Evolutionary conservation across 225 moss, liverwort and hornwort genomes (phyloP).

Genomic region (Bryoerythrophyllum caledonicum): DNA sequence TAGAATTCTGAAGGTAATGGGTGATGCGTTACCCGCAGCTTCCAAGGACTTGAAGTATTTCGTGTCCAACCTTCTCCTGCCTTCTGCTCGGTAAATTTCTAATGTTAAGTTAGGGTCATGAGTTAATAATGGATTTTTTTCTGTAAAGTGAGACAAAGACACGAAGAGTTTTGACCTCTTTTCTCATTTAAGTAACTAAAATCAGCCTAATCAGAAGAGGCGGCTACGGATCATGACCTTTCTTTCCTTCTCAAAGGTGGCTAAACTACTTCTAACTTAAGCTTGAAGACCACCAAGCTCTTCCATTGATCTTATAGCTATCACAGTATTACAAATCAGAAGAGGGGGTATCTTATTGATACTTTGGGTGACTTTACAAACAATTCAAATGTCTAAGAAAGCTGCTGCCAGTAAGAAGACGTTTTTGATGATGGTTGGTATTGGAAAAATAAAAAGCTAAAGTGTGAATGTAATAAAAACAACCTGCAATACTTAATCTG

Average conservation of each 20-base stretch:
- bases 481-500: constrained; percentile 9
- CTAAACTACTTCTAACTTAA: too few relatives aligned
- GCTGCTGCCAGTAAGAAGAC: neutral
- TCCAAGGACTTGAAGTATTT: constrained; percentile 57
- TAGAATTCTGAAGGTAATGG: constrained; percentile 62
- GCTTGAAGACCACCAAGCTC: too few relatives aligned
- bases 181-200: too few relatives aligned
- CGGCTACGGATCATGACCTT: too few relatives aligned
- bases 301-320: too few relatives aligned
- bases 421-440: neutral
- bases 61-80: constrained; percentile 56
- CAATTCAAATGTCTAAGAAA: neutral
- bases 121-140: neutral
- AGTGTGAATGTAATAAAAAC: neutral
- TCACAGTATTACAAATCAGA: too few relatives aligned
- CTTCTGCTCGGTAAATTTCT: constrained; percentile 53
- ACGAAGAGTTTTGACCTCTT: too few relatives aligned
- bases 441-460: neutral
- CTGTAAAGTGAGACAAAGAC: too few relatives aligned
- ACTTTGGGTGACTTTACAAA: too few relatives aligned
- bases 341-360: too few relatives aligned
- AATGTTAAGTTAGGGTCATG: constrained; percentile 21
- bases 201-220: too few relatives aligned
- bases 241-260: too few relatives aligned
- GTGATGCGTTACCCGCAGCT: constrained; percentile 61